These are phyloP conservation scores for Coleophoma crateriformis DNA, from an alignment of 2,329 filamentous ascomycete species.

Conservation along the genomic window DNA sequence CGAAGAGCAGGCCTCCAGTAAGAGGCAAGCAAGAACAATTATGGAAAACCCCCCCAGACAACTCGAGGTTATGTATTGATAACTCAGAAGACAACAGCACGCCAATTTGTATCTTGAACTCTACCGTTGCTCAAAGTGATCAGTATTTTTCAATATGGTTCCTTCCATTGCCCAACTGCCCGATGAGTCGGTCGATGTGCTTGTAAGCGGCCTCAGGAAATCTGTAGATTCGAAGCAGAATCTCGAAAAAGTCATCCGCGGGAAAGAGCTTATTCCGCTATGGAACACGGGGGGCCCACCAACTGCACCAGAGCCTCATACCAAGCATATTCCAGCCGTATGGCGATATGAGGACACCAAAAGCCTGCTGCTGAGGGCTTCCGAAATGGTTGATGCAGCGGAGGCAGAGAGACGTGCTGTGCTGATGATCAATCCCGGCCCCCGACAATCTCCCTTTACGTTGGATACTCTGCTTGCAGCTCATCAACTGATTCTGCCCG, in stretches of 20 bases:
- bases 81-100: too few species aligned
- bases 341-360: conserved; percentile 2
- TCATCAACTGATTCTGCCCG: conserved; percentile 1
- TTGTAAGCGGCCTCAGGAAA: not conserved
- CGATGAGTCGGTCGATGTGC: not conserved
- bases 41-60: too few species aligned
- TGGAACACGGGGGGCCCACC: not conserved
- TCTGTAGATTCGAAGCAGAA: not conserved
- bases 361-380: not conserved
- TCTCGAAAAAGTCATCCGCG: conserved; percentile 1
- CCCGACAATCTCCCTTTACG: not conserved
- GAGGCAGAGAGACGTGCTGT: conserved; percentile 2
- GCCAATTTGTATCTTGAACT: too few species aligned
- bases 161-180: conserved; percentile 1
- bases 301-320: not conserved
- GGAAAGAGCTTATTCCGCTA: conserved; percentile 1
- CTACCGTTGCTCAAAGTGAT: too few species aligned
- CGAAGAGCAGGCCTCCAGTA: too few species aligned
- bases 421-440: not conserved
- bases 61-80: too few species aligned
- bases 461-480: conserved; percentile 1
- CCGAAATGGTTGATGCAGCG: conserved; percentile 1
- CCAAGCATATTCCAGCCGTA: not conserved
- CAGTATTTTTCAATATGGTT: not conserved
- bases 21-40: too few species aligned